Base-by-base conservation (phyloP, 495 filamentous ascomycete species). In the Talaromyces adpressus region DNA sequence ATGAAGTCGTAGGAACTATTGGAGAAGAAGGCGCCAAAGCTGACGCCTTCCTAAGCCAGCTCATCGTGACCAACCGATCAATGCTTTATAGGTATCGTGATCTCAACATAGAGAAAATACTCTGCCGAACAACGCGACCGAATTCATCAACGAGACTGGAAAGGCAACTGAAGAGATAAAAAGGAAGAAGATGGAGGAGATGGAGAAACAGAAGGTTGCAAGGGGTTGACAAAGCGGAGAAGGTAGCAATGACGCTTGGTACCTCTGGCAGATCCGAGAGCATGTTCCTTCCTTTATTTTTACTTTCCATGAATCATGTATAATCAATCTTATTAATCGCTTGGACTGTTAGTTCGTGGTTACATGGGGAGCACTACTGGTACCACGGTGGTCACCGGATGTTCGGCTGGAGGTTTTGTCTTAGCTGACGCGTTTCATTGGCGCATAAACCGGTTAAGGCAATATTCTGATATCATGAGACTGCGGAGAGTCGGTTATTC, bases 11-110 rank as follows among this genome's bases (percentile, higher is more conserved):
- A 20, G 32, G 58, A 12, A 36, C 2, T 6, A 30, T 14, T 14
- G 23, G 25, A 47, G 39, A 49, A 16, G 11, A 62, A 6, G 60
- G 45, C 45, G 47, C 45, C 47, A 34, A 5, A 12, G 18, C 39
- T 30, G 60, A 41, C 60, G 41, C 60, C 60, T 62, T 62, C 39
- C 27, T 49, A 32, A 62, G 41, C 60, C 60, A 62, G 60, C 60
- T 62, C 60, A 62, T 62, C 45, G 41, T 53, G 60, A 59, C 11
- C 32, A 34, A 41, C 6, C 49, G 9, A 14, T 9, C 54, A 32
- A 18, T 57, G 18, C 14, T 30, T 23, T 22, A 20, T 12, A 57
- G 23, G 16, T 7, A 32, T 23, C 16, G 14, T n/a, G 18, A 22
- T 7, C 18, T 32, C 27, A 58, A 36, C 27, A 58, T 36, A 18